Percentiles rank a stretch among this genome's conserved stretches.
Evolutionary conservation across 1,284 basidiomycete species (phyloP).

Genomic region (Leccinum griseonigrum): DNA sequence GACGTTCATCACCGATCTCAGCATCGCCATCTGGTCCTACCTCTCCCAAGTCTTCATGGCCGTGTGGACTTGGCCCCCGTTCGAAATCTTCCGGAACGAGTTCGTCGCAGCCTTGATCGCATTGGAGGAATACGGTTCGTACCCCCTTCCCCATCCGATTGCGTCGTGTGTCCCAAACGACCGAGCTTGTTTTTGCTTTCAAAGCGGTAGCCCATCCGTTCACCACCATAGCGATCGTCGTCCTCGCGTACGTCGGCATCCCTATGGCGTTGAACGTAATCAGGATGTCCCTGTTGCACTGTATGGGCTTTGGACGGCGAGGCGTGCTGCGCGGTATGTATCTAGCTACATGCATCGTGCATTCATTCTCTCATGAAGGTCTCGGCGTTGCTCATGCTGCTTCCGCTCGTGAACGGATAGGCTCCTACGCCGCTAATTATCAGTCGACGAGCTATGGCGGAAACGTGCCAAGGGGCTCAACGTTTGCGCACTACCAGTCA

Average conservation of each 20-base stretch:
- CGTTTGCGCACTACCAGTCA: constrained; percentile 13
- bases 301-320: neutral
- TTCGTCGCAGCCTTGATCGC: constrained; percentile 10
- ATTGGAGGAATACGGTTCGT: constrained; percentile 21
- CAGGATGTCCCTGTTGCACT: neutral
- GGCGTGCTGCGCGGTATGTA: constrained; percentile 16
- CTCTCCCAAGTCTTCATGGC: constrained; percentile 7
- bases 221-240: constrained; percentile 4
- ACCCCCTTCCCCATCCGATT: neutral
- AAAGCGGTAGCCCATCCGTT: constrained; percentile 16
- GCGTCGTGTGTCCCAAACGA: neutral
- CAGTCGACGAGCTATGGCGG: constrained; percentile 24
- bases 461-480: constrained; percentile 13
- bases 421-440: constrained; percentile 14
- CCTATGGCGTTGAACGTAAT: neutral
- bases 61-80: constrained; percentile 26
- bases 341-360: neutral
- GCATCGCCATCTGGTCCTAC: constrained; percentile 14
- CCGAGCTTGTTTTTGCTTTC: neutral
- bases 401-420: constrained; percentile 1
- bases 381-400: neutral
- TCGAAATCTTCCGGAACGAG: constrained; percentile 25
- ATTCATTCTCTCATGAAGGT: neutral
- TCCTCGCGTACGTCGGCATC: constrained; percentile 17
- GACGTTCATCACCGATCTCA: constrained; percentile 10